Evolutionary conservation across 441 rosid genomes (phyloP).

Genomic region (Populus trichocarpa): DNA sequence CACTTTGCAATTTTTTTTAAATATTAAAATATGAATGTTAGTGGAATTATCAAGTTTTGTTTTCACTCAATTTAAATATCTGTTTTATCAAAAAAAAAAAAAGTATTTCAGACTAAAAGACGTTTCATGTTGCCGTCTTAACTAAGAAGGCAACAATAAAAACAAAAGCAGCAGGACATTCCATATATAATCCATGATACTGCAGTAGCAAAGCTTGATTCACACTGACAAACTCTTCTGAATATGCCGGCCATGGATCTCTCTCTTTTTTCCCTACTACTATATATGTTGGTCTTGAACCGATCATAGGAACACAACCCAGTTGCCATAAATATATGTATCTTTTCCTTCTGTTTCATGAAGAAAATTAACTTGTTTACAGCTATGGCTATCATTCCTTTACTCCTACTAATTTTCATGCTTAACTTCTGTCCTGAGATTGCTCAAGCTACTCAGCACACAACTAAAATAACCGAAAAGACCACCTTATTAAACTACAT

Average conservation of each 20-base stretch:
- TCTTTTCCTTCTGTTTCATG: background rate
- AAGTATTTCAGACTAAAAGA: too few species aligned
- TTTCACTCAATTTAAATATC: too few species aligned
- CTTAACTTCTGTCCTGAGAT: slow-evolving; percentile 6
- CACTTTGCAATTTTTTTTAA: too few species aligned
- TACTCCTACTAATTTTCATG: slow-evolving; percentile 13
- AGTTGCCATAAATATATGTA: background rate
- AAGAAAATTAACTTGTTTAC: background rate
- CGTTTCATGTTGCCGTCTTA: too few species aligned
- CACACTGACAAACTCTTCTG: slow-evolving; percentile 1
- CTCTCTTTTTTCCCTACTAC: background rate
- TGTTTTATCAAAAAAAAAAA: too few species aligned
- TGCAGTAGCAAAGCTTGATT: too few species aligned
- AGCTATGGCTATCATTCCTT: slow-evolving; percentile 6
- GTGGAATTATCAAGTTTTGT: too few species aligned
- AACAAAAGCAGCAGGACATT: too few species aligned
- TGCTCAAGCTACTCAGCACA: slow-evolving; percentile 15
- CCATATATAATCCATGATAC: too few species aligned
- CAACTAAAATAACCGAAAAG: slow-evolving; percentile 5
- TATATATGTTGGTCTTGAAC: background rate
- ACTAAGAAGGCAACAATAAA: too few species aligned
- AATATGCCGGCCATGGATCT: slow-evolving; percentile 17
- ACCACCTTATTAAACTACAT: slow-evolving; percentile 20
- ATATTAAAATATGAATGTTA: too few species aligned
- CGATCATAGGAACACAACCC: background rate